Evolutionary conservation across 352 stramenopile genomes (phyloP), one percentile per base, ranked within the genome.

Genomic region (Globisporangium sylvaticum): DNA sequence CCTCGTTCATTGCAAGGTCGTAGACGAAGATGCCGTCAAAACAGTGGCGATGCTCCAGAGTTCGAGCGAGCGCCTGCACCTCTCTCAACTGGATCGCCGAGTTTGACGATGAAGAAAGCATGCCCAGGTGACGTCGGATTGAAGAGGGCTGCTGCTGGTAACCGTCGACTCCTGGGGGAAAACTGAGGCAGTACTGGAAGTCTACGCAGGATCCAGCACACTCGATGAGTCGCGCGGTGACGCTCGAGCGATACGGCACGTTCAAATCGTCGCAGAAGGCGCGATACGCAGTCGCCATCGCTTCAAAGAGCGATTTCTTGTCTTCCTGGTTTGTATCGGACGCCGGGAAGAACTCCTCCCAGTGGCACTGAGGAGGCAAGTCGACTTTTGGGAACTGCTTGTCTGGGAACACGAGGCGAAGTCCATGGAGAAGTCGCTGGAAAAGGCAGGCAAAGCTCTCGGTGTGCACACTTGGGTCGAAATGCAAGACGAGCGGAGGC

Each of bases 261-360:
- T 63, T 55, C 3, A 90, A 52, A 27, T 90, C 80, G 44, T 92
- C 82, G 32, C 84, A 90, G 69, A 89, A 89, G 14, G 76, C 80
- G 20, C 72, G 72, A 29, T 89, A 92, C 0, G 84, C 84, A 5
- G 66, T 79, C 4, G 72, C 63, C 62, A 90, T 78, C 8, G 74
- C 74, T 39, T 69, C 67, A 58, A 81, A 79, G 42, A 68, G 46
- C 4, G 24, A 52, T 4, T 12, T 10, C n/a, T n/a, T 24, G 59
- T 61, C 52, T 27, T 54, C 42, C 7, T 24, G 42, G 22, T 42
- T 60, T 34, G 25, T 37, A 3, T 54, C 56, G 10, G 53, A 50
- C 20, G 70, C 15, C 4, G 67, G 62, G 20, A 86, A 85, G 63
- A 81, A 84, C 59, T 91, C 83, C 53, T 76, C 71, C 83, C 83